Conservation (phyloP, 2,329 filamentous ascomycete genomes). For the Aspergillus udagawae region DNA sequence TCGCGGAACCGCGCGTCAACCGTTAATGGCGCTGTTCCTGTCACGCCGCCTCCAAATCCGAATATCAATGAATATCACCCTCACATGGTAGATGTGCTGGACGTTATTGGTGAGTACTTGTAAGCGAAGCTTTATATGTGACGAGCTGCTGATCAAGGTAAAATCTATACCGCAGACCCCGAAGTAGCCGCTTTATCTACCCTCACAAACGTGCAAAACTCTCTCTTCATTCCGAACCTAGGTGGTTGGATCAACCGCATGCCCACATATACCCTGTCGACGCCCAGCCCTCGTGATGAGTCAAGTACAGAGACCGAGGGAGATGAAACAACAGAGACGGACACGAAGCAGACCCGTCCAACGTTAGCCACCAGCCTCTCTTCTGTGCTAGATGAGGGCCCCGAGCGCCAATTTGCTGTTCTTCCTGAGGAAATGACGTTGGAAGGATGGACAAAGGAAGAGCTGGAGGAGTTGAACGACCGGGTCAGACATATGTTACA, state of each 20-base stretch:
- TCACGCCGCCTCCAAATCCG: constrained; percentile 1
- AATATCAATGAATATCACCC: constrained; percentile 52
- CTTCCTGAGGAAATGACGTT: constrained; percentile 69
- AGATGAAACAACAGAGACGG: constrained; percentile 20
- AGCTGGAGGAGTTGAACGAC: constrained; percentile 75
- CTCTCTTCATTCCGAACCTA: constrained; percentile 79
- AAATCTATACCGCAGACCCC: constrained; percentile 55
- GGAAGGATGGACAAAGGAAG: constrained; percentile 69
- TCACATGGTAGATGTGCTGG: constrained; percentile 63
- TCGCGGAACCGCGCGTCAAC: constrained; percentile 33
- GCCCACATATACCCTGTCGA: constrained; percentile 71
- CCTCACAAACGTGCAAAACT: constrained; percentile 86
- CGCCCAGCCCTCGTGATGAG: constrained; percentile 32
- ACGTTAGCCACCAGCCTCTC: constrained; percentile 57
- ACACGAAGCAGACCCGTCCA: constrained; percentile 24
- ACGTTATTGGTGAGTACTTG: constrained; percentile 59
- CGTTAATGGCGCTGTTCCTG: constrained; percentile 19
- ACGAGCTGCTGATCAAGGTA: background rate
- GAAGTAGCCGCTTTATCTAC: constrained; percentile 80
- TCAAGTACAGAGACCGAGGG: constrained; percentile 26
- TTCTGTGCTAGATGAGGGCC: constrained; percentile 61
- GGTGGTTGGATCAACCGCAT: constrained; percentile 70
- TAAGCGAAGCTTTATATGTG: background rate
- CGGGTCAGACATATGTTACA: constrained; percentile 85
- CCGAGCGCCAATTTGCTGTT: constrained; percentile 69